Base-by-base conservation (phyloP, 805 yeast species). In the Wickerhamiella hasegawae region DNA sequence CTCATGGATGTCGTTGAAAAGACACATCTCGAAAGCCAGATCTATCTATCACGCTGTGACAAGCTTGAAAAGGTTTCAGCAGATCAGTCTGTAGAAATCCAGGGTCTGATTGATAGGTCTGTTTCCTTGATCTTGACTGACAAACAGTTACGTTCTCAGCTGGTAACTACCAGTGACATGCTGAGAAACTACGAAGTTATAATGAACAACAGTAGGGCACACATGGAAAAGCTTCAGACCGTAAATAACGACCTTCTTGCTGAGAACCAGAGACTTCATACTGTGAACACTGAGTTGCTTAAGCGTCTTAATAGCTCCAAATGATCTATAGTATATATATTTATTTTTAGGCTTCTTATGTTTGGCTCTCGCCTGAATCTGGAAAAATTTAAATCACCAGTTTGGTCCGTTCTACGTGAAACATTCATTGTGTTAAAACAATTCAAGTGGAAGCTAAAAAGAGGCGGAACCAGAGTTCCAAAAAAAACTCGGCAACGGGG, bases 401-500 rank as follows among this genome's bases (percentile, higher is more conserved):
- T 21, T 11, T 21, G 6, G 24, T 21, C 11, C 24, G 11, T 8
- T 8, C 11, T 21, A 21, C 24, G 10, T 8, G 24, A 21, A 21
- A 21, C 11, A 21, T 11, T 8, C 10, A 21, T 21, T 21, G 6
- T 8, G 11, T 8, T 8, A 21, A 11, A 6, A 8, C 6, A 3
- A 15, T 9, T 9, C 5, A 4, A 27, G 4, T 28, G 11, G 19
- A 21, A 3, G 5, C 2, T 18, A 5, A 23, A 12, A 24, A 24
- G 14, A 17, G n/a, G n/a, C n/a, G n/a, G n/a, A n/a, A n/a, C n/a
- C n/a, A n/a, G n/a, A n/a, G n/a, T n/a, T n/a, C n/a, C 11, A 17
- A 43, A 45, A 45, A 38, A 41, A 33, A 31, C 49, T 45, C 49
- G 45, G 47, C 44, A 42, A 45, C 48, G 40, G 44, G 40, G 44